Conservation (phyloP, 257 asterid species). For the Capsicum chinense region DNA sequence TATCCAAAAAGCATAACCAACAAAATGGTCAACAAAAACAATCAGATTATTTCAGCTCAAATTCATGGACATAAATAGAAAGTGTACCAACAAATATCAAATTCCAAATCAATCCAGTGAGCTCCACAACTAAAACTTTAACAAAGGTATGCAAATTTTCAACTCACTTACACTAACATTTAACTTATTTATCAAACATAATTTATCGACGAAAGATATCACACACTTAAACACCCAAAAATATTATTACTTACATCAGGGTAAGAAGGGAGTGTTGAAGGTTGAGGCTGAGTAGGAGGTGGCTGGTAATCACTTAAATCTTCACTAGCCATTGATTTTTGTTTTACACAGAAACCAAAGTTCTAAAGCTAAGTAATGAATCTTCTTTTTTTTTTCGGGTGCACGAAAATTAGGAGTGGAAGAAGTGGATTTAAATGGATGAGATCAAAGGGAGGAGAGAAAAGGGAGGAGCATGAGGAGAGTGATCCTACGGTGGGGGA, state of each 20-base stretch:
- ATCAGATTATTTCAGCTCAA: too few species aligned
- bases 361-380: neutral
- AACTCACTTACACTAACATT: too few species aligned
- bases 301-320: constrained; percentile 28
- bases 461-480: constrained; percentile 21
- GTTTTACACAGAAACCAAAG: too few species aligned
- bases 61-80: too few species aligned
- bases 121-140: too few species aligned
- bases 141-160: too few species aligned
- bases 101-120: too few species aligned
- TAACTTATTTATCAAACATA: too few species aligned
- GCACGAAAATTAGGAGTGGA: constrained; percentile 18
- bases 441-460: constrained; percentile 18
- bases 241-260: neutral
- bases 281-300: constrained; percentile 33
- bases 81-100: too few species aligned
- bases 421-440: constrained; percentile 60
- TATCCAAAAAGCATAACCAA: neutral
- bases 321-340: constrained; percentile 54
- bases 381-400: neutral
- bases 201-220: too few species aligned
- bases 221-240: too few species aligned
- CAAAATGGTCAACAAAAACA: neutral
- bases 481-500: constrained; percentile 68
- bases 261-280: constrained; percentile 27